phyloP scores from a whole-genome alignment of 306 rosid genomes.

The Quercus variabilis region DNA sequence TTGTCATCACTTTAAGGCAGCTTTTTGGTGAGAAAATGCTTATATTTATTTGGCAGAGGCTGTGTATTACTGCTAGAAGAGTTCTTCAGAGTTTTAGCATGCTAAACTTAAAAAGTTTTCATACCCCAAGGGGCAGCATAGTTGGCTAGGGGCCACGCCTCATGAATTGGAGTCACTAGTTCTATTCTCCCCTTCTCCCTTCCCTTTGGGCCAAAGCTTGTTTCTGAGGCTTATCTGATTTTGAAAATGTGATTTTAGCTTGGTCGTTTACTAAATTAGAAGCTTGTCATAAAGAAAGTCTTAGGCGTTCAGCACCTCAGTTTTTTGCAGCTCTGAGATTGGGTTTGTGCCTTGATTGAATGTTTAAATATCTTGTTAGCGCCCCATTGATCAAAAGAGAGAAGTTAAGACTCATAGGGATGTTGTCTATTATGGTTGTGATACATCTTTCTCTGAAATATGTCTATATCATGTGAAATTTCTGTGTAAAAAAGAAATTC shows the following conservation, averaged over 20 bases:
- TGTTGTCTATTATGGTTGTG: neutral
- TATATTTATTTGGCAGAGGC: too few relatives aligned
- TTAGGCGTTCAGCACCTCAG: neutral
- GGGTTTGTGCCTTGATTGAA: neutral
- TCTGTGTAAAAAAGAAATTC: too few relatives aligned
- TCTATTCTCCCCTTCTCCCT: too few relatives aligned
- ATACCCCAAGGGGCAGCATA: neutral
- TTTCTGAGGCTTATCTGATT: neutral
- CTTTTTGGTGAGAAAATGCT: neutral
- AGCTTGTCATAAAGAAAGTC: neutral
- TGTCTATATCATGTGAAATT: too few relatives aligned
- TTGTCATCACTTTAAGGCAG: neutral
- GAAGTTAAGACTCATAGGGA: neutral
- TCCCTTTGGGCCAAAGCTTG: neutral
- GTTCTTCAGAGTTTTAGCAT: neutral
- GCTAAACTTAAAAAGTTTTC: neutral
- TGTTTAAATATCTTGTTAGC: neutral
- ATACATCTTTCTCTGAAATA: neutral
- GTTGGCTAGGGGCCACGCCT: too few relatives aligned
- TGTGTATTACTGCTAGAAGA: neutral
- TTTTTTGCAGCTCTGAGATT: neutral
- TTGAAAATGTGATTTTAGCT: neutral
- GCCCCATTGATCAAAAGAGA: too few relatives aligned
- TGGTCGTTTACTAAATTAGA: neutral
- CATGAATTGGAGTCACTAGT: too few relatives aligned